Evolutionary conservation across 2,329 filamentous ascomycete genomes (phyloP), one percentile per base, ranked within the genome.

Genomic region (Diplodia intermedia): DNA sequence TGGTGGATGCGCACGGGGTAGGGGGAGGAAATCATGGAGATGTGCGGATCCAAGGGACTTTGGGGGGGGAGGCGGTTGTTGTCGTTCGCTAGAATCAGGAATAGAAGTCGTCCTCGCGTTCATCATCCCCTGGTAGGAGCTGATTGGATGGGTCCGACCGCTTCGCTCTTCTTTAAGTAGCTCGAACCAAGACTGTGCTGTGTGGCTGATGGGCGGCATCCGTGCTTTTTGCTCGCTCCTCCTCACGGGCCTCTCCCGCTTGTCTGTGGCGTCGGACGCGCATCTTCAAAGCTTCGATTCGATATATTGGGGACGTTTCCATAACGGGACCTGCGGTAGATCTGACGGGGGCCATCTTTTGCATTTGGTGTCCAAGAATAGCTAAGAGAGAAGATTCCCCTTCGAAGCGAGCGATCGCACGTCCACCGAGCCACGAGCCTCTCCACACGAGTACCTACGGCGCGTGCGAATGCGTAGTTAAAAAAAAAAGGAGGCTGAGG

Each of bases 301-400:
- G 53, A 55, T 55, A 33, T 55, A 55, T 55, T 55, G 53, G 9
- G n/a, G 14, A 20, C 11, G 26, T 53, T 53, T 31, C 29, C 29
- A 53, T 29, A 47, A 47, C 43, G 43, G 50, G 50, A 53, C 3
- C 15, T 5, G 8, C 15, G 15, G 43, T 47, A n/a, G 53, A 55
- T 55, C 53, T 33, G 43, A 47, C 43, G 43, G 20, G 43, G n/a
- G 43, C n/a, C n/a, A 47, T 47, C n/a, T 43, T 29, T 20, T 60
- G n/a, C 38, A 60, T 60, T 53, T 60, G 55, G 55, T 60, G 47
- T 60, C 55, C 55, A 47, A 60, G 55, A 43, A 60, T 60, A 60
- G 15, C 20, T 31, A 56, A 33, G 23, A 55, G 15, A 18, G 29
- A 29, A 23, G 15, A 31, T 55, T 55, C 8, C 26, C 36, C 18